phyloP scores from a whole-genome alignment of 208 protist species.

The Trypanosoma melophagium region DNA sequence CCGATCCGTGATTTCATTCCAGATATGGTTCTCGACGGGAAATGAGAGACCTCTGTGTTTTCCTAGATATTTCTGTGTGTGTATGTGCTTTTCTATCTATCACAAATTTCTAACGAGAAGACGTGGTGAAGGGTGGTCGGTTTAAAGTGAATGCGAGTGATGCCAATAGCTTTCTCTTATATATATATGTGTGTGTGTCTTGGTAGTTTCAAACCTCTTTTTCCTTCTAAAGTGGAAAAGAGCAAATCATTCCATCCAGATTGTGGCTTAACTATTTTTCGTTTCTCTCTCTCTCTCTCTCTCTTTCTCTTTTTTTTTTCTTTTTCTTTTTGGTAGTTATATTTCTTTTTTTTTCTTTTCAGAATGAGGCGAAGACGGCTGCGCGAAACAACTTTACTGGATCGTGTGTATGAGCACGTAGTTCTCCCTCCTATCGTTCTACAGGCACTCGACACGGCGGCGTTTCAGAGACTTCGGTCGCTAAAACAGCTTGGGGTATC shows the following conservation, averaged over 20 bases:
- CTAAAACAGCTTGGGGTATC: constrained; percentile 95
- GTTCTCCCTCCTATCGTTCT: constrained; percentile 59
- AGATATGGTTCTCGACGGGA: constrained; percentile 66
- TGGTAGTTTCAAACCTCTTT: too few species aligned
- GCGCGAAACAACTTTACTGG: constrained; percentile 59
- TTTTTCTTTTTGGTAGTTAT: not conserved
- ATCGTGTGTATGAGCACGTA: constrained; percentile 89
- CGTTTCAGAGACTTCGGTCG: constrained; percentile 94
- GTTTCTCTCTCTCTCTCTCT: not conserved
- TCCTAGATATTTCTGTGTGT: not conserved
- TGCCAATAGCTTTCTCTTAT: too few species aligned
- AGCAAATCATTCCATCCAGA: too few species aligned
- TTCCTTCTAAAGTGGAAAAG: too few species aligned
- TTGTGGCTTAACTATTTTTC: too few species aligned
- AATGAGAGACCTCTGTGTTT: constrained; percentile 7
- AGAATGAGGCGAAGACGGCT: constrained; percentile 34
- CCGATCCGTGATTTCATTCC: constrained; percentile 81
- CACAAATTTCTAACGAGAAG: too few species aligned
- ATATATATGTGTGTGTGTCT: constrained; percentile 1
- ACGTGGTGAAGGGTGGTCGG: too few species aligned
- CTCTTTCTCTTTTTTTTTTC: not conserved
- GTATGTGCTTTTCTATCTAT: too few species aligned
- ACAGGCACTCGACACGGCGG: constrained; percentile 92
- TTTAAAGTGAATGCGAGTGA: too few species aligned
- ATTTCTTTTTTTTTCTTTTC: constrained; percentile 6